Evolutionary conservation across 2,329 filamentous ascomycete species (phyloP), one percentile per base, ranked within the genome.

Genomic region (Hymenoscyphus linearis): DNA sequence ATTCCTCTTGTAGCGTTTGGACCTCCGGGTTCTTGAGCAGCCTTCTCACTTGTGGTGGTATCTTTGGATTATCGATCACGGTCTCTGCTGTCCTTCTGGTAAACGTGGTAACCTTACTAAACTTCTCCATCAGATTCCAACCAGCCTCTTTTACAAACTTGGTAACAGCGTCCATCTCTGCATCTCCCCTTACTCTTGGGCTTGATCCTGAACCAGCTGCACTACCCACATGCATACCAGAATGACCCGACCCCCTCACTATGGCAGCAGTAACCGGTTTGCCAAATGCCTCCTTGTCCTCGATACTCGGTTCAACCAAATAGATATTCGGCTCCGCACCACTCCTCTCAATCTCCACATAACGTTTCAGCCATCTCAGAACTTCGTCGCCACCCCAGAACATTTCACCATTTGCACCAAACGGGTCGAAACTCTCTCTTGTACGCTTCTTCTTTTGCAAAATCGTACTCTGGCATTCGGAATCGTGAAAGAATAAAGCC

Each of bases 351-450:
- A 99, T 85, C 22, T 81, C 82, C 6, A 95, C 85, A 74, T 96
- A 97, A 72, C 87, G 82, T 72, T 87, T 90, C 69, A 99, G 72
- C 95, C 96, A 99, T 60, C 91, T 83, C 55, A 99, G 74, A 0
- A 98, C 89, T 76, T 99, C 93, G 73, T 99, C 95, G 4, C 95
- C 95, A 60, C 95, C 96, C 95, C 96, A 99, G 72, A 97, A 98
- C 80, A 96, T 88, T 73, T 90, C 85, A 0, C 93, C 93, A 65
- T 83, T 83, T 64, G 91, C 90, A 16, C 88, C 87, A 74, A 97
- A 97, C 0, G 93, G 93, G 69, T 97, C 92, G 70, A 99, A 98
- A 52, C 80, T 90, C 68, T 97, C 91, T 64, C 83, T 84, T 0
- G 91, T 85, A 58, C 90, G 80, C 76, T 88, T 91, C 81, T 95